Conservation (phyloP, 2,329 filamentous ascomycete species). For the Sporothrix brunneoviolacea region DNA sequence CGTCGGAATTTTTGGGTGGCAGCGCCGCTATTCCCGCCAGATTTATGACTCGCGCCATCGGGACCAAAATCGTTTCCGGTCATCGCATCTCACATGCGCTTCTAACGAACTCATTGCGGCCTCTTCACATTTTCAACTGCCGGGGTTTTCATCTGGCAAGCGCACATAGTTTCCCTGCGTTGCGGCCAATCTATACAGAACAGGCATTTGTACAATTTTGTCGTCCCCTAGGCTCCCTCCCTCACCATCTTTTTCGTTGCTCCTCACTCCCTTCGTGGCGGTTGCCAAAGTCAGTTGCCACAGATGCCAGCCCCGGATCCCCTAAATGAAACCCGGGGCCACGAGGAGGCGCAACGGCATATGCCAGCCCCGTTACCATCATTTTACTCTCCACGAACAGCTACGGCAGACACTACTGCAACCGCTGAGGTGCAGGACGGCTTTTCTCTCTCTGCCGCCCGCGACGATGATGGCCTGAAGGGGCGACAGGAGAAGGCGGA, state of each 20-base stretch:
- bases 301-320: conserved; percentile 5
- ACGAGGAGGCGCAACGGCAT: neutral
- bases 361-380: conserved; percentile 12
- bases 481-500: neutral
- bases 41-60: neutral
- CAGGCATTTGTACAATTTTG: no score
- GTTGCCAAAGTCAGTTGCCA: neutral
- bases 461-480: neutral
- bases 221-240: no score
- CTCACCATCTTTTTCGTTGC: neutral
- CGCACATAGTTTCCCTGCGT: no score
- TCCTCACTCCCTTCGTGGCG: neutral
- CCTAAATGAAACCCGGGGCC: neutral
- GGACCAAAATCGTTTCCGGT: neutral
- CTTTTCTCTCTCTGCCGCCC: conserved; percentile 1
- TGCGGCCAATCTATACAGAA: no score
- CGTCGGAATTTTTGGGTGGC: neutral
- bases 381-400: conserved; percentile 18
- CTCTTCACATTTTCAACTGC: no score
- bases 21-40: neutral
- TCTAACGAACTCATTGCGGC: no score
- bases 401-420: conserved; percentile 14
- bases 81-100: no score
- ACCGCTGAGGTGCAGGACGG: conserved; percentile 15
- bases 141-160: no score